phyloP scores from a whole-genome alignment of 768 basidiomycete species.

The Hydnum rufescens region DNA sequence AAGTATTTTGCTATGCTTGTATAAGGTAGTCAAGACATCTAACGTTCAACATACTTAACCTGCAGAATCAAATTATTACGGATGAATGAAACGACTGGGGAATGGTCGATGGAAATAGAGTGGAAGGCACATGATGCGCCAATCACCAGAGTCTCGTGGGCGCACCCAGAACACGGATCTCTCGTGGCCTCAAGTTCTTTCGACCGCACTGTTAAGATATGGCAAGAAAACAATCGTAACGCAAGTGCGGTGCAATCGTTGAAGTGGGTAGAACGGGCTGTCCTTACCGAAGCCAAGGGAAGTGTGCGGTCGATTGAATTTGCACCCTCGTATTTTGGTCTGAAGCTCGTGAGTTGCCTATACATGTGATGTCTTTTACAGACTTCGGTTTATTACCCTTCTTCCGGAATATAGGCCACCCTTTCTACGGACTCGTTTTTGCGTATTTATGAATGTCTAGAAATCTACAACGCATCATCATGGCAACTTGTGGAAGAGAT shows the following conservation, averaged over 20 bases:
- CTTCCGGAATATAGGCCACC: slow-evolving; percentile 36
- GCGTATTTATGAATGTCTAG: slow-evolving; percentile 78
- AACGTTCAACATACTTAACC: slow-evolving; percentile 10
- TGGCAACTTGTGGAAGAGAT: slow-evolving; percentile 64
- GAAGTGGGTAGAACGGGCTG: slow-evolving; percentile 49
- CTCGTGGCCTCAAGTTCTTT: slow-evolving; percentile 76
- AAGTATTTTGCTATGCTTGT: slow-evolving; percentile 24
- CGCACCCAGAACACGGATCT: slow-evolving; percentile 80
- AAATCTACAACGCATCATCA: slow-evolving; percentile 30
- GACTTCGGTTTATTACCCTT: not conserved
- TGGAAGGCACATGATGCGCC: slow-evolving; percentile 99
- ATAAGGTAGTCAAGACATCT: slow-evolving; percentile 6
- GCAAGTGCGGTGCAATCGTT: not conserved
- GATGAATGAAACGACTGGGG: slow-evolving; percentile 47
- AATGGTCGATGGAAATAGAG: slow-evolving; percentile 66
- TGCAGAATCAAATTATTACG: slow-evolving; percentile 72
- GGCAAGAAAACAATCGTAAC: slow-evolving; percentile 34
- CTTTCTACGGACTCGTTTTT: slow-evolving; percentile 76
- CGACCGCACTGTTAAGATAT: slow-evolving; percentile 82
- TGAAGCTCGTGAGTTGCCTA: slow-evolving; percentile 49
- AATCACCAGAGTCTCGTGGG: slow-evolving; percentile 68
- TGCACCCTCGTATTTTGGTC: slow-evolving; percentile 66
- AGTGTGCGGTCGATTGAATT: slow-evolving; percentile 78
- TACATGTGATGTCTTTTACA: too few relatives aligned
- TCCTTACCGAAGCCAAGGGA: slow-evolving; percentile 66